These are phyloP conservation scores for Ramalina peruviana DNA, from an alignment of 495 filamentous ascomycete species.

Conservation along the genomic window DNA sequence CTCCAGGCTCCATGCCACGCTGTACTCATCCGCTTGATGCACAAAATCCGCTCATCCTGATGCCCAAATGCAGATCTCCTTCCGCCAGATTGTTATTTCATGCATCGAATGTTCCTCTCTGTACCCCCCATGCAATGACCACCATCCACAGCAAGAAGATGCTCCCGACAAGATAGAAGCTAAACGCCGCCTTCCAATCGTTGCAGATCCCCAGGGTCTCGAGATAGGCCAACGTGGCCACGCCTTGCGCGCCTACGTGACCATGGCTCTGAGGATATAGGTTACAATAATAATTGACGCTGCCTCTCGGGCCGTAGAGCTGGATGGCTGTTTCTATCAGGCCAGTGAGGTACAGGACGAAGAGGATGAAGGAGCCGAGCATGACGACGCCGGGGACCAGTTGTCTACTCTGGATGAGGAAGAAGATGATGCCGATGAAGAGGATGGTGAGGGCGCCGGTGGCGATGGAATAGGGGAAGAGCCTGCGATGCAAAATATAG, in stretches of 20 bases:
- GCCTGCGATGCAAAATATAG: slow-evolving; percentile 38
- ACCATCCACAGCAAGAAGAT: slow-evolving; percentile 93
- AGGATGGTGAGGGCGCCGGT: slow-evolving; percentile 52
- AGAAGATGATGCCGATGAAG: slow-evolving; percentile 59
- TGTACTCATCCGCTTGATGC: too few relatives aligned
- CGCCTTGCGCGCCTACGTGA: slow-evolving; percentile 35
- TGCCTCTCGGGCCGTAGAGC: slow-evolving; percentile 66
- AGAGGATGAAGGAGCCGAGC: slow-evolving; percentile 82
- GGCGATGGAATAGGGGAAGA: slow-evolving; percentile 85
- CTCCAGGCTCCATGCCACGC: too few relatives aligned
- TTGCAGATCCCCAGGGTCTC: slow-evolving; percentile 39
- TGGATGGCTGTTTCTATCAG: slow-evolving; percentile 82
- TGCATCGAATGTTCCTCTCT: slow-evolving; percentile 42
- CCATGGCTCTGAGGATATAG: slow-evolving; percentile 47
- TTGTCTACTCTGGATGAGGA: slow-evolving; percentile 60
- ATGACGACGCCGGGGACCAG: slow-evolving; percentile 84
- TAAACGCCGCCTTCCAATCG: slow-evolving; percentile 47
- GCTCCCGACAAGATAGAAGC: slow-evolving; percentile 57
- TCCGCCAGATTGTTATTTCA: too few relatives aligned
- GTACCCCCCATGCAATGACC: slow-evolving; percentile 81
- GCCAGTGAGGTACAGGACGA: slow-evolving; percentile 82
- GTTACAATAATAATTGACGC: slow-evolving; percentile 69
- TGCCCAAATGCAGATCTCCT: too few relatives aligned
- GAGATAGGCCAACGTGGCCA: slow-evolving; percentile 64
- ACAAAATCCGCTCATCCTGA: too few relatives aligned